Conservation (phyloP, 768 basidiomycete genomes). For the Auricularia sp. region DNA sequence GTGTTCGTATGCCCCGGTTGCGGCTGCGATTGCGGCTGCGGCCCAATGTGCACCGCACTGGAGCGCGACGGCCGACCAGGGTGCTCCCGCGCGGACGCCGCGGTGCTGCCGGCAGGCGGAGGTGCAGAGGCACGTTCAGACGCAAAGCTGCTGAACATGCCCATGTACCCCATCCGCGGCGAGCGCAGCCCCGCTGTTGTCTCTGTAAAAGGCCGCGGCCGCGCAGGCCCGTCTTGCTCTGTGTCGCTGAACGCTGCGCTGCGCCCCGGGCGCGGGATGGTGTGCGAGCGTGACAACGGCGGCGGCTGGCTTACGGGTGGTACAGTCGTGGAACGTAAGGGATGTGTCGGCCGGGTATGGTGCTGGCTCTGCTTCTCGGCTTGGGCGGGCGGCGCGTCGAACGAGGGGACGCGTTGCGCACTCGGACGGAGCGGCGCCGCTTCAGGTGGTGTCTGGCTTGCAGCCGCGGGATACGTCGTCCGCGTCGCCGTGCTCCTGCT, state of each 20-base stretch:
- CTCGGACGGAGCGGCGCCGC: not conserved
- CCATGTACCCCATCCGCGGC: not conserved
- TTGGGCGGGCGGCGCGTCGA: not conserved
- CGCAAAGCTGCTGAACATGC: not conserved
- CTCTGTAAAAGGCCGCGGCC: not conserved
- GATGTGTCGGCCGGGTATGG: not conserved
- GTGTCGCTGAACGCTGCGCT: not conserved
- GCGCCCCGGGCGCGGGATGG: not conserved
- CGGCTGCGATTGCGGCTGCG: not conserved
- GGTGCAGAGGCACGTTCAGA: not conserved
- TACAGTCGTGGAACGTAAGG: not conserved
- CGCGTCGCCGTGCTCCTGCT: not conserved
- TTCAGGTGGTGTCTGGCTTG: not conserved
- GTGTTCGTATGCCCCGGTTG: not conserved
- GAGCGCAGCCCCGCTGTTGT: not conserved
- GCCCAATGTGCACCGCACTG: not conserved
- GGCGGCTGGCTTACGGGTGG: not conserved
- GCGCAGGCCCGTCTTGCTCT: not conserved
- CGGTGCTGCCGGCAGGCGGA: not conserved
- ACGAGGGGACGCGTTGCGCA: not conserved
- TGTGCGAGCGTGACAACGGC: not conserved
- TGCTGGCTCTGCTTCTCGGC: not conserved
- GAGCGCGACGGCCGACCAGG: not conserved
- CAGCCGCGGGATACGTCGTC: not conserved
- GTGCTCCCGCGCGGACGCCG: not conserved